Conservation (phyloP, 208 protist species). For the Acanthamoeba triangularis region DNA sequence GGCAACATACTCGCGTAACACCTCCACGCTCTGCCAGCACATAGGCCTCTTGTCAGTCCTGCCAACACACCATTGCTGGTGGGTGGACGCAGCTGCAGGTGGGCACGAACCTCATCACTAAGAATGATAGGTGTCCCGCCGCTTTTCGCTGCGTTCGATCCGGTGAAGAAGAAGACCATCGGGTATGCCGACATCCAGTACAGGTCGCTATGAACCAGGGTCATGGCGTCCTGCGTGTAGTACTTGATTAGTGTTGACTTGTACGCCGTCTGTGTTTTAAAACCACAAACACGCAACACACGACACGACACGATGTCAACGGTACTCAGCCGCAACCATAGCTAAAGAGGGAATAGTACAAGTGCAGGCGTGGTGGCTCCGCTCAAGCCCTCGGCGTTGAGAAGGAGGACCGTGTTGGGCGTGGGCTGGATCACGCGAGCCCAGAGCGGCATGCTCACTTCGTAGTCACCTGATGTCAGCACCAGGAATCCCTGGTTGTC, state of each 20-base stretch:
- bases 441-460: constrained; percentile 39
- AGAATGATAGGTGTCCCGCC: no score
- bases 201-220: neutral
- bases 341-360: neutral
- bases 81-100: no score
- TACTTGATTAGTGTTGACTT: neutral
- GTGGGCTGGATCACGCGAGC: neutral
- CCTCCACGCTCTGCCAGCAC: neutral
- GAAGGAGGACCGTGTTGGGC: neutral
- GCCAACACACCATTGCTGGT: no score
- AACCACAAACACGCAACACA: no score
- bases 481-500: constrained; percentile 30
- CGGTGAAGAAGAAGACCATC: neutral
- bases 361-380: neutral
- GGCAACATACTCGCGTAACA: neutral
- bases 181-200: neutral
- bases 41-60: no score
- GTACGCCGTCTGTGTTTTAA: no score
- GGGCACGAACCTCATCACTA: neutral
- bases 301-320: no score
- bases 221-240: neutral
- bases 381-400: neutral
- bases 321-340: no score
- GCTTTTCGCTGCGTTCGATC: neutral
- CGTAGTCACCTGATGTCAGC: neutral